Percentiles rank a stretch among this genome's conserved stretches.
Evolutionary conservation across 352 stramenopile species (phyloP).

Genomic region (Phytophthora megakarya): DNA sequence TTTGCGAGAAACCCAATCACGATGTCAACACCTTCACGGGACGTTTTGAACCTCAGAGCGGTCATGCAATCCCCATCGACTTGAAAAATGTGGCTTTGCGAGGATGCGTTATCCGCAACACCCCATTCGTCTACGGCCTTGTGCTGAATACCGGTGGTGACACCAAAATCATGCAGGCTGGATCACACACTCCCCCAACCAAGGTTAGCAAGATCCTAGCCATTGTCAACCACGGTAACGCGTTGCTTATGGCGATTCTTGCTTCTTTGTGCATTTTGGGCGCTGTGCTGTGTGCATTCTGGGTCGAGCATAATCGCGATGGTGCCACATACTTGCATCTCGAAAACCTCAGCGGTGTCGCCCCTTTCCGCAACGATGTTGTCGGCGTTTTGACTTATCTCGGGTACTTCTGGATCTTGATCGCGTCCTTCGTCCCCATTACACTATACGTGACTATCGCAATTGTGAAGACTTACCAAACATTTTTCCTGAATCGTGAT

Average conservation of each 20-base stretch:
- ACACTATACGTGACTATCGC: conserved; percentile 89
- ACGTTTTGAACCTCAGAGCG: conserved; percentile 73
- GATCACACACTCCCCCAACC: conserved; percentile 59
- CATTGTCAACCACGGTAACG: conserved; percentile 84
- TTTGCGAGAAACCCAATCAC: conserved; percentile 85
- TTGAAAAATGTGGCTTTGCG: conserved; percentile 85
- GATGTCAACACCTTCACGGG: conserved; percentile 89
- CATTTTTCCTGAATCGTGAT: conserved; percentile 86
- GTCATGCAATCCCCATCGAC: conserved; percentile 82
- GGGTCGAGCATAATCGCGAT: conserved; percentile 62
- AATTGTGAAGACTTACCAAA: conserved; percentile 89
- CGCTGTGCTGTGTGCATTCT: conserved; percentile 67
- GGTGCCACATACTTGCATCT: conserved; percentile 77
- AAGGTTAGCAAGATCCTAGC: conserved; percentile 87
- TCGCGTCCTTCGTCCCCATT: conserved; percentile 88
- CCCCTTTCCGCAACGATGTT: conserved; percentile 76
- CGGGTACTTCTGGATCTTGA: conserved; percentile 90
- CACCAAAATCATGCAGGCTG: conserved; percentile 90
- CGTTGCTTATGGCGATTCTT: conserved; percentile 76
- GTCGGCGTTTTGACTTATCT: conserved; percentile 78
- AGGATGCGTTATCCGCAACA: conserved; percentile 87
- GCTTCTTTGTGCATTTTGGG: conserved; percentile 73
- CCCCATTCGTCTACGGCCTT: conserved; percentile 74
- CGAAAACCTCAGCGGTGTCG: conserved; percentile 56
- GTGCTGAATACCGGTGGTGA: conserved; percentile 84